Evolutionary conservation across 2,329 filamentous ascomycete genomes (phyloP).

Genomic region (Verticillium isaacii): DNA sequence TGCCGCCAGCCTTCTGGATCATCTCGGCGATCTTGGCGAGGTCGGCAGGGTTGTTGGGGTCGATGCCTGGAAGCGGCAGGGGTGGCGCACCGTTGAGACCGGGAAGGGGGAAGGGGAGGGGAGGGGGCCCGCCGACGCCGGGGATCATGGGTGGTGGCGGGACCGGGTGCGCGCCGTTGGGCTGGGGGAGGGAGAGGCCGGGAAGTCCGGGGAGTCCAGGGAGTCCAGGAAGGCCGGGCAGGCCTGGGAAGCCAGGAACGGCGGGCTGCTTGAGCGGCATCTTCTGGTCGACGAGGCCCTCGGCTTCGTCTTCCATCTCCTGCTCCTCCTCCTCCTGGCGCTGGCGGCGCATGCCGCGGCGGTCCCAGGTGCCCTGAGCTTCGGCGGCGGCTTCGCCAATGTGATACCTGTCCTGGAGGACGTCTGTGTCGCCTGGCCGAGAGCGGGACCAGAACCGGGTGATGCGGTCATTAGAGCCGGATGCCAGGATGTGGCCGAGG

Average conservation of each 20-base stretch:
- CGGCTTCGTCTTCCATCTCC: slow-evolving; percentile 87
- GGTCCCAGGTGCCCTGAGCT: slow-evolving; percentile 90
- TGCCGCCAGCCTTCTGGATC: slow-evolving; percentile 61
- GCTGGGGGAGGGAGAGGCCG: slow-evolving; percentile 31
- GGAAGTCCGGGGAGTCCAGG: slow-evolving; percentile 51
- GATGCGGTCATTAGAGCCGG: slow-evolving; percentile 92
- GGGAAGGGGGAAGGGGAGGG: slow-evolving; percentile 51
- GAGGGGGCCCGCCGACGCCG: slow-evolving; percentile 43
- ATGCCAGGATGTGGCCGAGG: slow-evolving; percentile 88
- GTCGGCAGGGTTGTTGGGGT: slow-evolving; percentile 56
- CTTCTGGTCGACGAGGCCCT: slow-evolving; percentile 87
- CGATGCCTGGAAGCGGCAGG: slow-evolving; percentile 41
- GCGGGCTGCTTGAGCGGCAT: slow-evolving; percentile 58
- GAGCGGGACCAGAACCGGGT: slow-evolving; percentile 95
- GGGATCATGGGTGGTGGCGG: slow-evolving; percentile 40
- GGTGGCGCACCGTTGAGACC: slow-evolving; percentile 42
- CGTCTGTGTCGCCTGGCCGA: slow-evolving; percentile 79
- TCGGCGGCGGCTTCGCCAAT: slow-evolving; percentile 92
- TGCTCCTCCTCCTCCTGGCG: slow-evolving; percentile 90
- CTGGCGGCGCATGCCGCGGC: slow-evolving; percentile 70
- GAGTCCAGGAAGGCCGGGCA: slow-evolving; percentile 51
- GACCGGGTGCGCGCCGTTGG: slow-evolving; percentile 21
- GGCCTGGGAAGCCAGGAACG: slow-evolving; percentile 46
- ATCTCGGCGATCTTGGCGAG: slow-evolving; percentile 57
- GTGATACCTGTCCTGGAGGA: slow-evolving; percentile 87